A percentile compares a stretch with the other conserved stretches of the same genome.
Conservation (phyloP, 2,329 filamentous ascomycete species). For the Venturia nashicola region DNA sequence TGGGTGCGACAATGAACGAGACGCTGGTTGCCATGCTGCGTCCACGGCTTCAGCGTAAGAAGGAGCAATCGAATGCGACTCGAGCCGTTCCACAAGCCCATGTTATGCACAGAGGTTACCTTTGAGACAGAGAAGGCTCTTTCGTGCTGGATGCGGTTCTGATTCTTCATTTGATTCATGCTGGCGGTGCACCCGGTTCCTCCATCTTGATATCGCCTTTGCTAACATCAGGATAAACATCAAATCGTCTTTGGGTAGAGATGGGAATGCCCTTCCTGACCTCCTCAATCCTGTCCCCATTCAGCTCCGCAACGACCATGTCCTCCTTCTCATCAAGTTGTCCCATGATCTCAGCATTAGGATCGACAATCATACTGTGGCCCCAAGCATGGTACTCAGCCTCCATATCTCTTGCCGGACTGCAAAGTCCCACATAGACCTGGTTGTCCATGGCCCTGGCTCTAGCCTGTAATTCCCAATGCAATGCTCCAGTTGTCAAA, state of each 20-base stretch:
- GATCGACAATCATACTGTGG: slow-evolving; percentile 79
- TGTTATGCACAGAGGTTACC: neutral
- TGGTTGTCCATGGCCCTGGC: slow-evolving; percentile 89
- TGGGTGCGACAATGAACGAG: neutral
- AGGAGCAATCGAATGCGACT: neutral
- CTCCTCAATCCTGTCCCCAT: slow-evolving; percentile 56
- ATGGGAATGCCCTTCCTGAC: slow-evolving; percentile 76
- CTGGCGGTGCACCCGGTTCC: slow-evolving; percentile 5
- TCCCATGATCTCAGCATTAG: slow-evolving; percentile 68
- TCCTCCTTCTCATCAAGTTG: slow-evolving; percentile 70
- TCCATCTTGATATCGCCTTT: slow-evolving; percentile 28
- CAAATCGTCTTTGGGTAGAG: slow-evolving; percentile 74
- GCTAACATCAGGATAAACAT: slow-evolving; percentile 88
- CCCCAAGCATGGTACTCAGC: slow-evolving; percentile 84
- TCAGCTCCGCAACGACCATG: slow-evolving; percentile 62
- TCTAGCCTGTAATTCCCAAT: slow-evolving; percentile 76
- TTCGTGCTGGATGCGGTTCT: neutral
- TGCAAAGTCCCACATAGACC: slow-evolving; percentile 85
- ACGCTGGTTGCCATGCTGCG: neutral
- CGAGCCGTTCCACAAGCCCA: neutral
- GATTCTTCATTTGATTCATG: neutral
- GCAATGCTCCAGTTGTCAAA: slow-evolving; percentile 77
- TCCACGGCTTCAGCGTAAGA: neutral
- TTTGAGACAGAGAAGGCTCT: neutral
- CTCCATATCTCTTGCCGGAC: slow-evolving; percentile 66